A percentile compares a stretch with the other conserved stretches of the same genome.
phyloP scores from a whole-genome alignment of 2,329 filamentous ascomycete genomes.

The Pseudocercospora pini-densiflorae region DNA sequence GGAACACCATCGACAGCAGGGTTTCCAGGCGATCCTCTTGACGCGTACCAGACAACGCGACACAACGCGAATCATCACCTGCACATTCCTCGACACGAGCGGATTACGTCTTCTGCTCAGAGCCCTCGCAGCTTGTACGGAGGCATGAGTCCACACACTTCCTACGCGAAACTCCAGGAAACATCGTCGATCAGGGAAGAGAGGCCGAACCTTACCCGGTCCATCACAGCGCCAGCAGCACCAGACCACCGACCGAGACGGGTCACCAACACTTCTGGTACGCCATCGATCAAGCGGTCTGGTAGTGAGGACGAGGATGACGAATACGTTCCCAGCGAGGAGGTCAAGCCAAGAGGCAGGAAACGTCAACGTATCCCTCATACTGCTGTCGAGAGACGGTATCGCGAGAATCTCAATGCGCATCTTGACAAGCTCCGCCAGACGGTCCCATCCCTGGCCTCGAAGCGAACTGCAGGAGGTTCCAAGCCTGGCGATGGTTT shows the following conservation, averaged over 20 bases:
- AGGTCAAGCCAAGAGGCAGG: constrained; percentile 31
- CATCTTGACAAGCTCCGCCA: constrained; percentile 41
- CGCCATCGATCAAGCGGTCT: constrained; percentile 29
- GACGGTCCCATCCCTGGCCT: constrained; percentile 38
- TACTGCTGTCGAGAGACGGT: constrained; percentile 42
- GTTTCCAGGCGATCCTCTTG: constrained; percentile 29
- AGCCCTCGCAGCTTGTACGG: constrained; percentile 33
- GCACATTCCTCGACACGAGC: constrained; percentile 23
- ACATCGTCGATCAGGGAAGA: constrained; percentile 20
- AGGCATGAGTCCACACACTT: constrained; percentile 24
- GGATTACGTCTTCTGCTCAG: constrained; percentile 25
- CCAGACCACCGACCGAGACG: constrained; percentile 24
- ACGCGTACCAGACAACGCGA: constrained; percentile 31
- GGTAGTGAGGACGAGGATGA: constrained; percentile 39
- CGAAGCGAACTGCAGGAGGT: constrained; percentile 25
- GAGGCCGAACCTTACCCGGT: constrained; percentile 31
- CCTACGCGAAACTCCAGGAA: constrained; percentile 21
- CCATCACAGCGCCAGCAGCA: constrained; percentile 34
- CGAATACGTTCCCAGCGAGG: constrained; percentile 32
- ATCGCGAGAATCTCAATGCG: constrained; percentile 43
- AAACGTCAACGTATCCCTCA: constrained; percentile 44
- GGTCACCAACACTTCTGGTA: constrained; percentile 19
- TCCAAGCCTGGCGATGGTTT: constrained; percentile 25
- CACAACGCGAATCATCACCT: constrained; percentile 28
- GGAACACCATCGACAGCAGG: constrained; percentile 34